Evolutionary conservation across 805 yeast species (phyloP), one percentile per base, ranked within the genome.

Genomic region (Candida ulmi): DNA sequence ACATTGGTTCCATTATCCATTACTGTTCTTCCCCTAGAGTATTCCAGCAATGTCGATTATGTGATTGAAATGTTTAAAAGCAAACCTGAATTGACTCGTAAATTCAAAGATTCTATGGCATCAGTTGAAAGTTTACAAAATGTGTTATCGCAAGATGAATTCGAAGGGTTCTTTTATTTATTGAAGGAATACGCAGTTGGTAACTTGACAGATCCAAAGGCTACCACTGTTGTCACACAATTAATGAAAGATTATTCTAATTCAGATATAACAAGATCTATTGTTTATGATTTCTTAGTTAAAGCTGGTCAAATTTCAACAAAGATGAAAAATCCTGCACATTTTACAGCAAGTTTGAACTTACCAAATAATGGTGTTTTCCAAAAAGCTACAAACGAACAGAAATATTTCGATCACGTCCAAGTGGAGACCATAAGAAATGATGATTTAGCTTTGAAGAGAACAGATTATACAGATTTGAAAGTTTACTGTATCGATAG

Each of bases 401-500:
- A 72, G 35, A 60, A 58, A 8, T 75, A 65, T 44, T 72, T 63
- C 48, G 55, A 64, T 8, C 43, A 47, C 37, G 43, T 60, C 43
- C 65, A 62, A 41, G 50, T 43, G n/a, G 37, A 35, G 27, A 25
- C 21, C n/a, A 43, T 46, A 19, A 24, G 39, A 8, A 33, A 19
- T 5, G 18, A 24, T 13, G 54, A 55, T 30, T 35, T 50, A 3
- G 49, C 57, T 0, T 37, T 38, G 2, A 35, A 56, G 17, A 62
- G 83, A 48, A 47, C 47, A n/a, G 68, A 68, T 21, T 74, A 69
- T 46, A 60, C 61, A 0, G 61, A 69, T 33, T 52, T 72, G 11
- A 71, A 75, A 0, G 79, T 88, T 2, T 91, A 78, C 57, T 88
- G 97, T 61, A 87, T 91, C 42, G 99, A 93, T 61, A 71, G 82